These are phyloP conservation scores for Corymbia citriodora DNA, from an alignment of 441 rosid genomes.

Conservation along the genomic window DNA sequence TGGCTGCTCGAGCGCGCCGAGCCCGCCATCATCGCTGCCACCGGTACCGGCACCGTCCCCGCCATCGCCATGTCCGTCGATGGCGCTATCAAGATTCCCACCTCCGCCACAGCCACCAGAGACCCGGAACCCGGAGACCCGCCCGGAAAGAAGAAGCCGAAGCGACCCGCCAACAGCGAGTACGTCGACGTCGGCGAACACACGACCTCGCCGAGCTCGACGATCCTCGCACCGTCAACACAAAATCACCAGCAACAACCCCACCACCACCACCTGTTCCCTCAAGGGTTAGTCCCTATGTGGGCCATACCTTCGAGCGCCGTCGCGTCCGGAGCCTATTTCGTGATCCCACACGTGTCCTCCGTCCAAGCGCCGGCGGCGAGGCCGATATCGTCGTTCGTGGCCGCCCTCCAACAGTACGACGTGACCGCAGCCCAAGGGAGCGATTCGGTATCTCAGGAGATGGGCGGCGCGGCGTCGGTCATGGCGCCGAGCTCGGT, in stretches of 20 bases:
- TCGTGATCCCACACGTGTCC: conserved; percentile 40
- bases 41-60: conserved; percentile 66
- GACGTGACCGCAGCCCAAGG: conserved; percentile 24
- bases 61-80: conserved; percentile 67
- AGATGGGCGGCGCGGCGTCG: conserved; percentile 10
- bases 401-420: conserved; percentile 36
- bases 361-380: conserved; percentile 18
- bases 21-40: conserved; percentile 66
- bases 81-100: conserved; percentile 59
- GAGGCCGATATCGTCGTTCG: conserved; percentile 36
- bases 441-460: neutral
- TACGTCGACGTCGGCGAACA: conserved; percentile 26
- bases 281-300: conserved; percentile 53
- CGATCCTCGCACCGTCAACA: conserved; percentile 39
- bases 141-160: conserved; percentile 39
- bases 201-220: conserved; percentile 25
- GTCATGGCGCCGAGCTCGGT: conserved; percentile 51
- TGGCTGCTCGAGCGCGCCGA: conserved; percentile 67
- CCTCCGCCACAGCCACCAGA: conserved; percentile 26
- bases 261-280: conserved; percentile 12
- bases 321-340: conserved; percentile 49
- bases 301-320: conserved; percentile 60
- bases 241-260: neutral
- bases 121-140: conserved; percentile 24
- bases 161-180: conserved; percentile 32